phyloP scores from a whole-genome alignment of 108 stramenopile genomes.

The Fragilaria crotonensis region DNA sequence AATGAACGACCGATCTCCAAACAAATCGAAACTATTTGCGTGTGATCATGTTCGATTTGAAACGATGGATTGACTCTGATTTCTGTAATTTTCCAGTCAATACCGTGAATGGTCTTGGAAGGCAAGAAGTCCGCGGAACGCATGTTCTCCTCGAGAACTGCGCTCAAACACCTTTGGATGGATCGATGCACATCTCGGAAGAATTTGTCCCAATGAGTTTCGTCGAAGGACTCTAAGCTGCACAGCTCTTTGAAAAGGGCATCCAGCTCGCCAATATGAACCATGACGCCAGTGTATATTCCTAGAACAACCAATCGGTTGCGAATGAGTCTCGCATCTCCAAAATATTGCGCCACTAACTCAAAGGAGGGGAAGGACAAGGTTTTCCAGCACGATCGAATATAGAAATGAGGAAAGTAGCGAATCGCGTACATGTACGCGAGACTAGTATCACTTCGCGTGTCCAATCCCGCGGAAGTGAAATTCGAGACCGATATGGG shows the following conservation, averaged over 20 bases:
- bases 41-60: slow-evolving; percentile 7
- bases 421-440: slow-evolving; percentile 1
- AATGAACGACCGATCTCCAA: slow-evolving; percentile 39
- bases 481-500: neutral
- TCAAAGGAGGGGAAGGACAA: neutral
- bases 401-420: slow-evolving; percentile 6
- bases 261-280: slow-evolving; percentile 8
- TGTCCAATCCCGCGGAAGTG: neutral
- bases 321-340: neutral
- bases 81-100: neutral
- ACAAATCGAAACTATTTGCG: slow-evolving; percentile 26
- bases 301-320: slow-evolving; percentile 1
- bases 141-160: slow-evolving; percentile 3
- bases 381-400: neutral
- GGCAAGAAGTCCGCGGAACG: neutral
- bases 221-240: neutral
- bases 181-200: neutral
- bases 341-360: neutral
- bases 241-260: slow-evolving; percentile 1
- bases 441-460: neutral
- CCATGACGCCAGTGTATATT: slow-evolving; percentile 4
- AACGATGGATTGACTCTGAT: neutral
- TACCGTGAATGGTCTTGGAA: neutral
- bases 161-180: neutral
- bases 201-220: neutral